A percentile compares a stretch with the other conserved stretches of the same genome.
phyloP scores from a whole-genome alignment of 768 basidiomycete genomes.

The Rhodotorula babjevae region DNA sequence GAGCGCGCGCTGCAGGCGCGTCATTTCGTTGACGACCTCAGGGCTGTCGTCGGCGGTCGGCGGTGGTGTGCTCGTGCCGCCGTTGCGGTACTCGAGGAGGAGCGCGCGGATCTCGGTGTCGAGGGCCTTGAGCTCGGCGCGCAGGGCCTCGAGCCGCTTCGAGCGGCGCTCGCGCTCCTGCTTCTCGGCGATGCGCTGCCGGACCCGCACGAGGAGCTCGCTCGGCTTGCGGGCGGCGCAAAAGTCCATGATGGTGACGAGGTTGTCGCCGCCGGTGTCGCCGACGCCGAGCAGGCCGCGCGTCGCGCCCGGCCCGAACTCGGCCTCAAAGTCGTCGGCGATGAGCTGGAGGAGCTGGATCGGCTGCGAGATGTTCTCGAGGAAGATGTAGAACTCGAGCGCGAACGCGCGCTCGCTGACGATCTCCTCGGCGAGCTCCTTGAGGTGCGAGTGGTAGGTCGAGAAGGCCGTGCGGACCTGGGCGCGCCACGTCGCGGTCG shows the following conservation, averaged over 20 bases:
- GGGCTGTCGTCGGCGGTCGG: no score
- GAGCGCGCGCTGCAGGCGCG: conserved; percentile 14
- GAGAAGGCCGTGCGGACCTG: conserved; percentile 33
- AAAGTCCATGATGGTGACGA: conserved; percentile 32
- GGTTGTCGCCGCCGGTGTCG: conserved; percentile 33
- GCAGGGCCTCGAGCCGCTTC: background rate
- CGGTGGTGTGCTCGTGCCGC: no score
- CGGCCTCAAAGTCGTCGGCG: conserved; percentile 37
- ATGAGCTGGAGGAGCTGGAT: conserved; percentile 36
- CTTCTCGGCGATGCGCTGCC: conserved; percentile 33
- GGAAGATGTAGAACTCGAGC: conserved; percentile 35
- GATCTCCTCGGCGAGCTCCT: conserved; percentile 33
- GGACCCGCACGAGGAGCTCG: conserved; percentile 30
- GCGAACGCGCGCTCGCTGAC: conserved; percentile 22
- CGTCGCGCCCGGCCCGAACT: conserved; percentile 34
- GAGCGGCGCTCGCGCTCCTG: conserved; percentile 25
- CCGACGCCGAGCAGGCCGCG: conserved; percentile 34
- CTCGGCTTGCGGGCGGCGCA: conserved; percentile 31
- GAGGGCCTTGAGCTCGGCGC: conserved; percentile 18
- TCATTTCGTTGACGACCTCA: background rate
- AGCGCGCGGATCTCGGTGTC: conserved; percentile 12
- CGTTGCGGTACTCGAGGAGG: conserved; percentile 27
- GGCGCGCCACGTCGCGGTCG: conserved; percentile 26
- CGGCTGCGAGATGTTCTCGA: conserved; percentile 36
- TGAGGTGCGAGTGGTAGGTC: conserved; percentile 27